These are phyloP conservation scores for Musa balbisiana DNA, from an alignment of 202 grass and related monocot genomes.

Conservation along the genomic window DNA sequence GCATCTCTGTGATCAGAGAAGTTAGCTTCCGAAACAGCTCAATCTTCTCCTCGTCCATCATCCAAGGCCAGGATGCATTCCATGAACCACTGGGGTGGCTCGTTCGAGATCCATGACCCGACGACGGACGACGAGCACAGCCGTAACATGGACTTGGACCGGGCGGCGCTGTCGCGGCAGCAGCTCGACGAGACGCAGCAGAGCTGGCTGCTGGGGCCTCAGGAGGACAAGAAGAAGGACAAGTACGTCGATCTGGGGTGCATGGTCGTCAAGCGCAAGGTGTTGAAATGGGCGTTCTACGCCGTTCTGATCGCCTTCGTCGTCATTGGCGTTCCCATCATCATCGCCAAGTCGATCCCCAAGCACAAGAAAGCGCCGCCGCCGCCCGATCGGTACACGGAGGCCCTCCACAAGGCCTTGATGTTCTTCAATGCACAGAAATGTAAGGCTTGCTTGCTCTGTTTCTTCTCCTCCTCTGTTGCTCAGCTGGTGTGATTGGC, in stretches of 20 bases:
- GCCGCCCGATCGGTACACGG: constrained; percentile 63
- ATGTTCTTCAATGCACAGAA: constrained; percentile 97
- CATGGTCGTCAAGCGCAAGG: constrained; percentile 64
- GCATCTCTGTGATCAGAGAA: too few relatives aligned
- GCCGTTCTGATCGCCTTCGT: constrained; percentile 45
- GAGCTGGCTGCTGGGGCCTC: constrained; percentile 79
- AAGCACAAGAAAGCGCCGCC: constrained; percentile 54
- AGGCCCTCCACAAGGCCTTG: constrained; percentile 76
- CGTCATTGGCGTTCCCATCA: constrained; percentile 72
- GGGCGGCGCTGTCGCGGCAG: constrained; percentile 45
- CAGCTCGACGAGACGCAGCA: constrained; percentile 89
- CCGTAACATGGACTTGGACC: constrained; percentile 82
- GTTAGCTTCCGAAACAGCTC: too few relatives aligned
- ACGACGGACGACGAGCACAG: constrained; percentile 68
- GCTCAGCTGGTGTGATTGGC: background rate
- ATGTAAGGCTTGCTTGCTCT: constrained; percentile 34
- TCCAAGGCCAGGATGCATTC: background rate
- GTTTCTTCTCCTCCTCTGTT: background rate
- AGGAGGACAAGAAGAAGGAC: constrained; percentile 91
- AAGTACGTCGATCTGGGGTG: constrained; percentile 87
- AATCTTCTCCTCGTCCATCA: background rate
- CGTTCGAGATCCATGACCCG: constrained; percentile 70
- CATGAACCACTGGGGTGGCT: constrained; percentile 75
- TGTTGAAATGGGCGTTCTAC: constrained; percentile 62
- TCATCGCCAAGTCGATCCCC: constrained; percentile 76